Evolutionary conservation across 345 rosid genomes (phyloP).

Genomic region (Lepidium africanum): DNA sequence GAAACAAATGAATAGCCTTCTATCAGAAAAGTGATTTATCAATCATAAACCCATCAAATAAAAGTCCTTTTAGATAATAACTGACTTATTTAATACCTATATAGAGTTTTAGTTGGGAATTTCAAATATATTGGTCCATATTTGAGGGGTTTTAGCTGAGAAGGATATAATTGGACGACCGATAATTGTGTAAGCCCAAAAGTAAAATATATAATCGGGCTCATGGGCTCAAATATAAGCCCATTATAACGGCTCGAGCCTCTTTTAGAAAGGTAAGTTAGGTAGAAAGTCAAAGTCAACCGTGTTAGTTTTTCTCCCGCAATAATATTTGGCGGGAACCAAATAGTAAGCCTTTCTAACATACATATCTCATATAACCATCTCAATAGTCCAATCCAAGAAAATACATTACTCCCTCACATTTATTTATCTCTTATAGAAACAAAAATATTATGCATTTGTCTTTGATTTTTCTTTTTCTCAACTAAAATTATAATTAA

Average conservation of each 20-base stretch:
- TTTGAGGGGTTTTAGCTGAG: too few species aligned
- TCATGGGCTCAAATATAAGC: neutral
- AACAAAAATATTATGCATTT: neutral
- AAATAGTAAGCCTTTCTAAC: neutral
- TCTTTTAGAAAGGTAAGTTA: neutral
- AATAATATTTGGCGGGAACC: conserved; percentile 28
- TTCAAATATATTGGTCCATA: too few species aligned
- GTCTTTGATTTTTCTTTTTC: neutral
- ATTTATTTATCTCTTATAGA: neutral
- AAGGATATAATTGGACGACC: too few species aligned
- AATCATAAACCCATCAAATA: too few species aligned
- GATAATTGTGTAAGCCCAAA: too few species aligned
- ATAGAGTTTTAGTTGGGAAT: too few species aligned
- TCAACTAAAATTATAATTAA: neutral
- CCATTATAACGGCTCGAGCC: neutral
- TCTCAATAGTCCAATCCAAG: neutral
- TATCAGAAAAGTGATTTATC: too few species aligned
- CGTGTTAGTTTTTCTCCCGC: conserved; percentile 9
- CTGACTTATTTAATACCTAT: too few species aligned
- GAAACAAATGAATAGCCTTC: too few species aligned
- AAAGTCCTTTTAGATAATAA: too few species aligned
- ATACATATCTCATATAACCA: neutral
- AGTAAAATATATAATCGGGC: neutral
- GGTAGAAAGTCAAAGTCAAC: conserved; percentile 3
- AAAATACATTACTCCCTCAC: neutral